phyloP scores from a whole-genome alignment of 306 rosid genomes.

The Cotoneaster glaucophyllus region DNA sequence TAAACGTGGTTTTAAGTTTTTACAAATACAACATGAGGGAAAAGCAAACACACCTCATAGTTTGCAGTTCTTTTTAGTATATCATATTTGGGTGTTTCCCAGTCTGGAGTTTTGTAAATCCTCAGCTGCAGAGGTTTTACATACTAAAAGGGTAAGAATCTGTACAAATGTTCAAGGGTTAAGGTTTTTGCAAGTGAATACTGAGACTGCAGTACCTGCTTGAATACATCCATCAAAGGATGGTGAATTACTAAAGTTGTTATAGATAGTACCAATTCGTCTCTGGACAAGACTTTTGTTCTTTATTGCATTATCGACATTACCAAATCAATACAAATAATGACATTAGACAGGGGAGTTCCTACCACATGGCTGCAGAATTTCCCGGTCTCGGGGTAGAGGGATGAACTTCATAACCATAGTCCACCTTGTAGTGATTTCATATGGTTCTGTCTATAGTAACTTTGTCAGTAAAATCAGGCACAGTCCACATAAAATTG shows the following conservation, averaged over 20 bases:
- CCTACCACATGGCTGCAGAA: conserved; percentile 83
- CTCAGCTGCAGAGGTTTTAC: conserved; percentile 48
- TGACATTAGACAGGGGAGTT: background rate
- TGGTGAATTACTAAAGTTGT: background rate
- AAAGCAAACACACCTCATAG: conserved; percentile 57
- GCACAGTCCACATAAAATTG: background rate
- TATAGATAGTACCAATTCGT: background rate
- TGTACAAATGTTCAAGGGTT: background rate
- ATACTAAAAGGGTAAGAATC: background rate
- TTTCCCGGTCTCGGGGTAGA: conserved; percentile 77
- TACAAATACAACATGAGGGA: background rate
- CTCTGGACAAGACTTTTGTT: too few relatives aligned
- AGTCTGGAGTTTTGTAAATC: conserved; percentile 75
- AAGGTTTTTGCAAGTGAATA: background rate
- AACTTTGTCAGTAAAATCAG: conserved; percentile 32
- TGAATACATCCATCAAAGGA: conserved; percentile 51
- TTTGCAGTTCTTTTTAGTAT: conserved; percentile 58
- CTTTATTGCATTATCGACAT: too few relatives aligned
- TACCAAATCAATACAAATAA: background rate
- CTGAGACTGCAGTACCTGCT: conserved; percentile 49
- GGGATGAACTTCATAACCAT: conserved; percentile 76
- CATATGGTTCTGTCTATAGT: conserved; percentile 82
- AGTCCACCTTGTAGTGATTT: conserved; percentile 92
- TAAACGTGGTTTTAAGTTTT: background rate
- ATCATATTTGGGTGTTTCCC: conserved; percentile 79